Conservation (phyloP, 2,329 filamentous ascomycete species). For the Pseudogymnoascus sp. region DNA sequence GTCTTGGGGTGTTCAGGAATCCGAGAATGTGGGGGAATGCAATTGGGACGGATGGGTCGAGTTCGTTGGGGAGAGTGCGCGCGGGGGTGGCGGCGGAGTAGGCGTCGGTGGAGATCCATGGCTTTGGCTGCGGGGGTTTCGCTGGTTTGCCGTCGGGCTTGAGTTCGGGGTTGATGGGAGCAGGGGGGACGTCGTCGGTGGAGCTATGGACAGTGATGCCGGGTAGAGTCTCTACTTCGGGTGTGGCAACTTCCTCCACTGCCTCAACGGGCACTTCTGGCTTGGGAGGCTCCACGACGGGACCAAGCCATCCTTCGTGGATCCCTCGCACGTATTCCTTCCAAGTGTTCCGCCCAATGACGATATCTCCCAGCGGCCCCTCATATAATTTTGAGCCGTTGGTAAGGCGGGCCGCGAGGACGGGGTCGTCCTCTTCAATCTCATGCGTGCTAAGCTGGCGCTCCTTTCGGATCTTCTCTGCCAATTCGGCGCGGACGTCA, state of each 20-base stretch:
- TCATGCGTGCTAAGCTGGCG: conserved; percentile 39
- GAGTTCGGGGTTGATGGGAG: conserved; percentile 17
- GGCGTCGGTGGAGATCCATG: conserved; percentile 66
- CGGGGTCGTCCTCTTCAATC: conserved; percentile 44
- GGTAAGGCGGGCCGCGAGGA: conserved; percentile 56
- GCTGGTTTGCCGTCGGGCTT: conserved; percentile 49
- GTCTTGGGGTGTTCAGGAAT: conserved; percentile 80
- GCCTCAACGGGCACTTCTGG: conserved; percentile 22
- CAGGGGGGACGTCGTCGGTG: conserved; percentile 22
- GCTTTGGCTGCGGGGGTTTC: conserved; percentile 54
- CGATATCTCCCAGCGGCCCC: conserved; percentile 73
- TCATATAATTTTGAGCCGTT: conserved; percentile 64
- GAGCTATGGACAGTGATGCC: conserved; percentile 24
- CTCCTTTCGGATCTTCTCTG: conserved; percentile 73
- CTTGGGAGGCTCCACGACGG: conserved; percentile 56
- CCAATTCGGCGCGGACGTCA: conserved; percentile 80
- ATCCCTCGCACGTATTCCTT: conserved; percentile 92
- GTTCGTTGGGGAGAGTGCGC: conserved; percentile 56
- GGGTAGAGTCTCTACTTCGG: conserved; percentile 22
- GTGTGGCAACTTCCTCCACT: conserved; percentile 18
- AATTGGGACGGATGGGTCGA: conserved; percentile 67
- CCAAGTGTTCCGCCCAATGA: conserved; percentile 89
- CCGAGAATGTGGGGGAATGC: conserved; percentile 85
- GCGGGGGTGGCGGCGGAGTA: conserved; percentile 64
- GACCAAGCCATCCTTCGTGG: conserved; percentile 94